Base-by-base conservation (phyloP, 1,284 basidiomycete genomes). In the Leccinum pachyderme region DNA sequence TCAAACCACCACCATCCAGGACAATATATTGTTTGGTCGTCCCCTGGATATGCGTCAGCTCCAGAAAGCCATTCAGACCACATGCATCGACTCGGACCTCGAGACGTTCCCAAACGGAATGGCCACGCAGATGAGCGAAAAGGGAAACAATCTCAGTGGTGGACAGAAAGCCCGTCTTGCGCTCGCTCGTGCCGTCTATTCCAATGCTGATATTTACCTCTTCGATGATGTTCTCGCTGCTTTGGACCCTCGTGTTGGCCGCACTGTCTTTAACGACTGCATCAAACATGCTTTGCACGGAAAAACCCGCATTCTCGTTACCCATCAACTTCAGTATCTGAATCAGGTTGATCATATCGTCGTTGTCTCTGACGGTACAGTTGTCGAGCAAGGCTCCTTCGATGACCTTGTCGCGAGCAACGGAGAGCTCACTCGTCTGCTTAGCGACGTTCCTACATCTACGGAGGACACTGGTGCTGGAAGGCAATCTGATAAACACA, bases 61-160 rank as follows among this genome's bases (percentile, higher is more conserved):
- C 25, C 66, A 70, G 47, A 65, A 52, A 41, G 68, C 66, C 12
- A 60, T 68, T 31, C 52, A 61, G 37, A 63, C 59, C 9, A 68
- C 68, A 5, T 67, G 67, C 31, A 69, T 68, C 25, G 63, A 68
- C 44, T 59, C 59, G 13, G 83, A 86, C 61, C 68, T 86, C 25
- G 75, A 72, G 44, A 65, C 84, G 6, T 82, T 84, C 60, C 80
- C 82, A n/a, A 81, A 82, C 39, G 83, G 84, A 2, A 83, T 87
- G 63, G 59, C 75, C 55, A 87, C 85, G 0, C 83, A 87, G 56
- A 78, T 81, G 41, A 81, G 79, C 25, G 80, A 81, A 63, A 81
- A 79, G 58, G 80, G 80, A 9, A 65, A 77, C 52, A 82, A 81
- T 13, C 66, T 82, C 32, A 78, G 77, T 68, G 76, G 58, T 49